Evolutionary conservation across 2,329 filamentous ascomycete species (phyloP).

Genomic region (Aschersonia sp.): DNA sequence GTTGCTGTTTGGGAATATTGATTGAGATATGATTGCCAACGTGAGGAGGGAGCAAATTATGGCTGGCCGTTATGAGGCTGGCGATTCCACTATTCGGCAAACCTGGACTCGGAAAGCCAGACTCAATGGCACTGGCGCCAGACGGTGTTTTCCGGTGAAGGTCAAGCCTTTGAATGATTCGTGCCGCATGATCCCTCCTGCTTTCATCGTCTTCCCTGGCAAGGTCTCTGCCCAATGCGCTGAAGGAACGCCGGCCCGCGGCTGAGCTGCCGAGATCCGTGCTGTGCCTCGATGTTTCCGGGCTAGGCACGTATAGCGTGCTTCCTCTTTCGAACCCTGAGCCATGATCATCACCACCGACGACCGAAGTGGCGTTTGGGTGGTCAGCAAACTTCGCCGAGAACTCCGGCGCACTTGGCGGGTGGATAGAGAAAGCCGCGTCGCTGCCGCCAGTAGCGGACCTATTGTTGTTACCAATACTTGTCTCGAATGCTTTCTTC

Average conservation of each 20-base stretch:
- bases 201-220: constrained; percentile 58
- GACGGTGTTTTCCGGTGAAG: constrained; percentile 67
- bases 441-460: constrained; percentile 37
- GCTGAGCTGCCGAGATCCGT: constrained; percentile 46
- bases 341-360: constrained; percentile 32
- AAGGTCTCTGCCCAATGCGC: constrained; percentile 30
- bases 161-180: constrained; percentile 88
- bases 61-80: constrained; percentile 72
- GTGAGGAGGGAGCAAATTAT: constrained; percentile 58
- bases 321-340: constrained; percentile 40
- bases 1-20: constrained; percentile 12
- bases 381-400: constrained; percentile 65
- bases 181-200: constrained; percentile 65
- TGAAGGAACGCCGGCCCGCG: constrained; percentile 40
- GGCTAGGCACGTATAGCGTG: constrained; percentile 48
- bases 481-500: constrained; percentile 74
- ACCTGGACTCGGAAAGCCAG: constrained; percentile 21
- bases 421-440: constrained; percentile 84
- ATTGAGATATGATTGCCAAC: constrained; percentile 15
- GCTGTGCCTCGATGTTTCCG: constrained; percentile 50
- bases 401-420: constrained; percentile 79
- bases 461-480: constrained; percentile 35
- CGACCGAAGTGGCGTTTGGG: constrained; percentile 28
- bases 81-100: constrained; percentile 54
- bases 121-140: constrained; percentile 24